A percentile compares a stretch with the other conserved stretches of the same genome.
These are phyloP conservation scores for Hypoxylon sp. DNA, from an alignment of 2,329 filamentous ascomycete species.

Conservation along the genomic window DNA sequence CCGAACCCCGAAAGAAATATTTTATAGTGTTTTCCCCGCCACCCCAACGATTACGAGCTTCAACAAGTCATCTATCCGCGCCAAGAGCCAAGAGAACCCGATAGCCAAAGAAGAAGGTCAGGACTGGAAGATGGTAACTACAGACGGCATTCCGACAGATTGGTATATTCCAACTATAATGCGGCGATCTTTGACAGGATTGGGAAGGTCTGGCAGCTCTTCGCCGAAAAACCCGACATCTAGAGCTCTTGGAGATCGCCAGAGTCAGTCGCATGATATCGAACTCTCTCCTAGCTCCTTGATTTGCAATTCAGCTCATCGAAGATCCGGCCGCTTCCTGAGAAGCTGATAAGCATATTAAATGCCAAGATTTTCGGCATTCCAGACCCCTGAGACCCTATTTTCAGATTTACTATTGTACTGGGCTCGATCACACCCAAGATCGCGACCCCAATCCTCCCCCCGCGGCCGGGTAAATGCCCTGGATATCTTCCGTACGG, in stretches of 20 bases:
- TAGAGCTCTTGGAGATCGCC: slow-evolving; percentile 12
- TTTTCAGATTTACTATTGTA: slow-evolving; percentile 37
- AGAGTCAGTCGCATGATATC: slow-evolving; percentile 27
- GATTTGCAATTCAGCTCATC: slow-evolving; percentile 40
- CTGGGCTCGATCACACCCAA: slow-evolving; percentile 32
- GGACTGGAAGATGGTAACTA: slow-evolving; percentile 18
- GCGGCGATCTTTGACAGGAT: slow-evolving; percentile 31
- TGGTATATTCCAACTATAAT: slow-evolving; percentile 24
- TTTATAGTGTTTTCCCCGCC: slow-evolving; percentile 19
- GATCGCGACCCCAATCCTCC: slow-evolving; percentile 18
- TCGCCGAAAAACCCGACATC: slow-evolving; percentile 19
- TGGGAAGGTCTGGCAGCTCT: slow-evolving; percentile 37
- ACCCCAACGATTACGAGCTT: slow-evolving; percentile 30
- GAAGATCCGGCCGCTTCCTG: slow-evolving; percentile 33
- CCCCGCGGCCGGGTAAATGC: slow-evolving; percentile 36
- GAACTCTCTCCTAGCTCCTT: slow-evolving; percentile 11
- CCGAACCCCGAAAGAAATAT: slow-evolving; percentile 13
- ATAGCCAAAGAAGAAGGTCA: slow-evolving; percentile 36
- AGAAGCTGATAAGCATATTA: slow-evolving; percentile 38
- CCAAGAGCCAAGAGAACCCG: slow-evolving; percentile 30
- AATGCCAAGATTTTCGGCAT: slow-evolving; percentile 38
- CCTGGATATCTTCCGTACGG: slow-evolving; percentile 24
- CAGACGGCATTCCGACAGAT: slow-evolving; percentile 28
- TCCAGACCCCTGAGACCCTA: slow-evolving; percentile 36
- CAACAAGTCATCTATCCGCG: slow-evolving; percentile 17